These are phyloP conservation scores for Isatis tinctoria DNA, from an alignment of 345 rosid species.

Conservation along the genomic window DNA sequence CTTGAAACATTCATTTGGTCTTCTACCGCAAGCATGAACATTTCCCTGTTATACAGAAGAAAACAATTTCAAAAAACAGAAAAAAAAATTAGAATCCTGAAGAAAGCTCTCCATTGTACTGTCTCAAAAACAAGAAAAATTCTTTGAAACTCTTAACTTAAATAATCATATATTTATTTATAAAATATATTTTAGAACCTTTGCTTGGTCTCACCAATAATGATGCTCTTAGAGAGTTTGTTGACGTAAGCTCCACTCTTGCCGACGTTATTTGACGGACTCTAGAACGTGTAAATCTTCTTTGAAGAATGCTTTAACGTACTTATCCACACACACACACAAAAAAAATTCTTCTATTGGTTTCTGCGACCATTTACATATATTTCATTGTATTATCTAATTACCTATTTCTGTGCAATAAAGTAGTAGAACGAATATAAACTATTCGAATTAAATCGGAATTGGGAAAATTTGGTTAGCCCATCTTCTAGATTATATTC, in stretches of 20 bases:
- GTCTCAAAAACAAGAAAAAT: too few relatives aligned
- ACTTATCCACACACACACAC: background rate
- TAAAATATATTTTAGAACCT: too few relatives aligned
- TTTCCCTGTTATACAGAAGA: too few relatives aligned
- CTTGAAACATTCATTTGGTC: too few relatives aligned
- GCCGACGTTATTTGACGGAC: background rate
- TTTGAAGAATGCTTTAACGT: background rate
- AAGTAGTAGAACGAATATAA: conserved; percentile 13
- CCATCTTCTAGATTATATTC: conserved; percentile 20
- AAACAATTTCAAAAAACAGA: too few relatives aligned
- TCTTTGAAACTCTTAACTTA: too few relatives aligned
- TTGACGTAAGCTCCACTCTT: background rate
- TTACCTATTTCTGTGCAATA: background rate
- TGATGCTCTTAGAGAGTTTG: background rate
- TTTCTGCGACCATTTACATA: conserved; percentile 5
- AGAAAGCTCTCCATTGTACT: too few relatives aligned
- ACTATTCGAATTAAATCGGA: background rate
- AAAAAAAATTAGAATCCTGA: too few relatives aligned
- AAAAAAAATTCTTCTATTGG: conserved; percentile 2
- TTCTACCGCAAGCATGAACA: too few relatives aligned
- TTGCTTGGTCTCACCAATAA: too few relatives aligned
- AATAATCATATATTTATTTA: too few relatives aligned
- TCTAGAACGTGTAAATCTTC: background rate
- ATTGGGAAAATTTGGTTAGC: conserved; percentile 11
- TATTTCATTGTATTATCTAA: background rate